Evolutionary conservation across 108 stramenopile species (phyloP).

Genomic region (Chaetoceros muelleri): DNA sequence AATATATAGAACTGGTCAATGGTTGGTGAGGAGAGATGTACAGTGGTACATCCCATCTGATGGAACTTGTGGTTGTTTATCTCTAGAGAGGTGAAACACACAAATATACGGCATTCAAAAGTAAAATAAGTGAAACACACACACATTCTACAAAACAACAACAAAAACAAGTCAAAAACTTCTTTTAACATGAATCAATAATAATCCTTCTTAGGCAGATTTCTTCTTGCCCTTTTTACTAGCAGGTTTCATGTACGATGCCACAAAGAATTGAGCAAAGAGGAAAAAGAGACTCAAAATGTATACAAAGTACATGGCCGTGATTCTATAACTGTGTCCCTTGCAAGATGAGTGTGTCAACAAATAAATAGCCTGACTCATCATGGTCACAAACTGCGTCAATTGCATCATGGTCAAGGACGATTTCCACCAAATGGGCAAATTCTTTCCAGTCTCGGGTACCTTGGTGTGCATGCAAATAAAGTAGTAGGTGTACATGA

Average conservation of each 20-base stretch:
- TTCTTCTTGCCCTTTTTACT: too few relatives aligned
- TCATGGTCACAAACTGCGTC: slow-evolving; percentile 97
- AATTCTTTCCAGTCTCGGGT: slow-evolving; percentile 71
- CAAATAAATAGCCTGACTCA: slow-evolving; percentile 87
- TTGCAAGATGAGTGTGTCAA: slow-evolving; percentile 52
- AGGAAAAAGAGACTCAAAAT: slow-evolving; percentile 91
- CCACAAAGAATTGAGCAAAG: slow-evolving; percentile 95
- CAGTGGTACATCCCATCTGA: too few relatives aligned
- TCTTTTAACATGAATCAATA: too few relatives aligned
- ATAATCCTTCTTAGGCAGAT: too few relatives aligned
- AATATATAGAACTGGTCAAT: too few relatives aligned
- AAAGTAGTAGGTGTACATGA: slow-evolving; percentile 99
- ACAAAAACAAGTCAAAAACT: too few relatives aligned
- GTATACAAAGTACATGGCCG: slow-evolving; percentile 81
- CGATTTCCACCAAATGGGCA: slow-evolving; percentile 98
- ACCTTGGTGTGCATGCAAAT: slow-evolving; percentile 97
- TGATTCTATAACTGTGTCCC: slow-evolving; percentile 51
- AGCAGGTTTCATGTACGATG: slow-evolving; percentile 84
- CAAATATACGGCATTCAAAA: too few relatives aligned
- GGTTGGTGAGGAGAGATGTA: too few relatives aligned
- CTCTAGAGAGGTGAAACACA: too few relatives aligned
- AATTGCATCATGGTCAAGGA: slow-evolving; percentile 90
- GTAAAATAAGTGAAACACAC: too few relatives aligned
- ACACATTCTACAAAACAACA: too few relatives aligned
- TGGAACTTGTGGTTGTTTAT: too few relatives aligned